phyloP scores from a whole-genome alignment of 495 filamentous ascomycete genomes.

The Penicillium parvum region DNA sequence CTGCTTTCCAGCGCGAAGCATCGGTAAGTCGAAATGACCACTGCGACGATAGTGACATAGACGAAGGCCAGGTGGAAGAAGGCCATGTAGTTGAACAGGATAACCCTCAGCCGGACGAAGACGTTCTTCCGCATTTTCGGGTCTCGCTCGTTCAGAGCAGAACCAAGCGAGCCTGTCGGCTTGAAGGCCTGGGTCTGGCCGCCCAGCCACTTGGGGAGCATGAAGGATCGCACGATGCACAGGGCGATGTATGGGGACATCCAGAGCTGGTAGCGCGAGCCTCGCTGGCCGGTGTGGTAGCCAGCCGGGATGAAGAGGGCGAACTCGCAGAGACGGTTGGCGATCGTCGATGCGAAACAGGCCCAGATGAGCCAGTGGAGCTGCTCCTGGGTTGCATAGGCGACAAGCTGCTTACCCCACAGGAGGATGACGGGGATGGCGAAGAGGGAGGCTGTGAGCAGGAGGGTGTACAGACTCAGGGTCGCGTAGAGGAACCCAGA shows the following conservation, averaged over 20 bases:
- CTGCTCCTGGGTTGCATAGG: constrained; percentile 36
- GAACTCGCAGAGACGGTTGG: constrained; percentile 41
- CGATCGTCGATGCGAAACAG: constrained; percentile 37
- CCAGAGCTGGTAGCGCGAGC: constrained; percentile 40
- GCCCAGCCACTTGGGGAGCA: constrained; percentile 42
- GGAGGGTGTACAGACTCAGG: constrained; percentile 38
- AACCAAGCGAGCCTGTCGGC: constrained; percentile 31
- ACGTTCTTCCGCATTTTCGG: constrained; percentile 26
- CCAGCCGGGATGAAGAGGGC: constrained; percentile 41
- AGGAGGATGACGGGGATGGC: constrained; percentile 45
- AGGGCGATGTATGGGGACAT: constrained; percentile 44
- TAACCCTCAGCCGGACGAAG: constrained; percentile 27
- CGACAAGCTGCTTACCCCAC: constrained; percentile 41
- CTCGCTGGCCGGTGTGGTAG: constrained; percentile 41
- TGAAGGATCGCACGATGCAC: constrained; percentile 40
- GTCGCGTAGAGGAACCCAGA: constrained; percentile 45
- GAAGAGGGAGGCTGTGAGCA: constrained; percentile 38
- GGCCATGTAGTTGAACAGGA: constrained; percentile 35
- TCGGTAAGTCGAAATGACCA: constrained; percentile 30
- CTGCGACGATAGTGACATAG: constrained; percentile 36
- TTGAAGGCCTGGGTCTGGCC: constrained; percentile 36
- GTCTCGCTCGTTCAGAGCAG: constrained; percentile 31
- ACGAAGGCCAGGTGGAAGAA: constrained; percentile 38
- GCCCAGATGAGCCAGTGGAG: constrained; percentile 47
- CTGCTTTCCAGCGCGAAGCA: constrained; percentile 27